Evolutionary conservation across 176 grass and related monocot species (phyloP).

Genomic region (Metroxylon sagu): DNA sequence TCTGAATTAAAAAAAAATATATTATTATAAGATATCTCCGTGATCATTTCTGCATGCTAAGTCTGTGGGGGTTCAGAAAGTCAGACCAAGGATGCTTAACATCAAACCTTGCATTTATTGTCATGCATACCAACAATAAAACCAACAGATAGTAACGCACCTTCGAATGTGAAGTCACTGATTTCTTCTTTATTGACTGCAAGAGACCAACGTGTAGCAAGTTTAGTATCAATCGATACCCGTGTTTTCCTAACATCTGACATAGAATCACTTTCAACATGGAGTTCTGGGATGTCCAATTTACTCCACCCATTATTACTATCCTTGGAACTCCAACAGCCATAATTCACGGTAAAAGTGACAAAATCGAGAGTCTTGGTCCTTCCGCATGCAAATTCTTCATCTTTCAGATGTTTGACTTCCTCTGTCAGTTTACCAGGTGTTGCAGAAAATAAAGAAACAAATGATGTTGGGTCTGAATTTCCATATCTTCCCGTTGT

Average conservation of each 20-base stretch:
- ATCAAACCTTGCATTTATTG: no score
- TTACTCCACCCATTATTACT: slow-evolving; percentile 53
- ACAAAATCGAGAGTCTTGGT: slow-evolving; percentile 63
- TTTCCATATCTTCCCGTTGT: slow-evolving; percentile 42
- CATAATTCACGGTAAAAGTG: slow-evolving; percentile 82
- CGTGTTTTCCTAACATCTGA: slow-evolving; percentile 35
- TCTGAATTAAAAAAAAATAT: no score
- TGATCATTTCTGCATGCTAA: no score
- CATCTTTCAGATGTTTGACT: slow-evolving; percentile 44
- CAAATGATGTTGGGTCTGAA: slow-evolving; percentile 52
- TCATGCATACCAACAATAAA: no score
- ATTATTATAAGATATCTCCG: no score
- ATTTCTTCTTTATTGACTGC: slow-evolving; percentile 78
- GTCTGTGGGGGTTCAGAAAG: no score
- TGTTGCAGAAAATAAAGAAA: slow-evolving; percentile 83
- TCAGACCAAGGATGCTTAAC: no score
- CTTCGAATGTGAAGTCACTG: slow-evolving; percentile 63
- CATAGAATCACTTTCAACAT: slow-evolving; percentile 68
- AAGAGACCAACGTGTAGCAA: slow-evolving; percentile 67
- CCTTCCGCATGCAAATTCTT: slow-evolving; percentile 75
- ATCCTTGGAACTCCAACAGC: slow-evolving; percentile 66
- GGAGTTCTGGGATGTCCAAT: slow-evolving; percentile 55
- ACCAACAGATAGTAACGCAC: slow-evolving; percentile 3
- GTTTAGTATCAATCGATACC: slow-evolving; percentile 63
- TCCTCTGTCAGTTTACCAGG: slow-evolving; percentile 79